Evolutionary conservation across 192 early-diverging fungal species (phyloP).

Genomic region (Coemansia guatemalensis): DNA sequence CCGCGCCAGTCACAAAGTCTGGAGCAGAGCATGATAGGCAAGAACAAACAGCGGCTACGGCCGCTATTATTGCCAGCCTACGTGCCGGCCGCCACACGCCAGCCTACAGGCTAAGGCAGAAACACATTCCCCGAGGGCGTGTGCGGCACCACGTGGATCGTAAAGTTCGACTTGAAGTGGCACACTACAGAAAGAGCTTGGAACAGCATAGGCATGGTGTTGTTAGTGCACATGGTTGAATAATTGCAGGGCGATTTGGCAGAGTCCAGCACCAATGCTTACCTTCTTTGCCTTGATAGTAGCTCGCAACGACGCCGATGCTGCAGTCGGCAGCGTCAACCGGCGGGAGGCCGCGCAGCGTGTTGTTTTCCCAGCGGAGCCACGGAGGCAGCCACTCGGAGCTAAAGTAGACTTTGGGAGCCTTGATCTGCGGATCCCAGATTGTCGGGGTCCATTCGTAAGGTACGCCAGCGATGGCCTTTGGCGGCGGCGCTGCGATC

Average conservation of each 20-base stretch:
- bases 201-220: background rate
- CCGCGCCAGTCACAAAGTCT: background rate
- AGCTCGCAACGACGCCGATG: slow-evolving; percentile 66
- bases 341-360: slow-evolving; percentile 63
- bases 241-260: background rate
- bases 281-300: slow-evolving; percentile 59
- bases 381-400: slow-evolving; percentile 70
- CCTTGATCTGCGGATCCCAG: slow-evolving; percentile 76
- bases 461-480: slow-evolving; percentile 60
- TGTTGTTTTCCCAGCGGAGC: slow-evolving; percentile 74
- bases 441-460: slow-evolving; percentile 70
- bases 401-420: slow-evolving; percentile 68
- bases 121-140: slow-evolving; percentile 33
- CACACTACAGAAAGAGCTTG: slow-evolving; percentile 21
- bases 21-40: background rate
- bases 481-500: slow-evolving; percentile 68
- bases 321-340: slow-evolving; percentile 58
- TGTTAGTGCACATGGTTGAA: background rate
- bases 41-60: background rate
- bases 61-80: background rate
- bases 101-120: slow-evolving; percentile 19
- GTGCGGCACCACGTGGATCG: slow-evolving; percentile 43
- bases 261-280: background rate
- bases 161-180: slow-evolving; percentile 45
- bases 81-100: background rate